Evolutionary conservation across 805 yeast genomes (phyloP), one percentile per base, ranked within the genome.

Genomic region (Yamadazyma laniorum): DNA sequence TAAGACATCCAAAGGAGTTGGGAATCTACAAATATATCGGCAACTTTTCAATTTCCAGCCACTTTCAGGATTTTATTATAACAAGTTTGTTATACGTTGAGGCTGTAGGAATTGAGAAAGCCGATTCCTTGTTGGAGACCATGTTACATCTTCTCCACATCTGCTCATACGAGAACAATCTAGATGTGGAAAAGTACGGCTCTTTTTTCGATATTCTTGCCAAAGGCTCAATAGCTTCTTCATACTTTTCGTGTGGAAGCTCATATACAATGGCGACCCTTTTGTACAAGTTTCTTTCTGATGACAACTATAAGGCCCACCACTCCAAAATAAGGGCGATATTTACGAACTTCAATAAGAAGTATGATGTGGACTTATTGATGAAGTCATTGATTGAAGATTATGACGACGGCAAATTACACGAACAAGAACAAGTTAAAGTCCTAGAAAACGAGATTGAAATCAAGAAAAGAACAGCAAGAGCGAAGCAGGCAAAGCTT

Each of bases 61-160:
- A 72, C n/a, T 80, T 84, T 51, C 63, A 75, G 1, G 62, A 68
- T 13, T 79, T 82, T 42, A 43, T 84, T 34, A 70, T 72, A 28
- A 70, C 68, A 17, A 68, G 82, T 0, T 51, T 82, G 30, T 56
- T 60, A 5, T 77, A 63, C 47, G 56, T 70, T 18, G 40, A 48
- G 4, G 39, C 45, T 4, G 61, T 59, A 12, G 65, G 68, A 1
- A 48, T 59, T 7, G 68, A 71, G 23, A 70, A 72, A 18, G 43
- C 56, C 13, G 96, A 87, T 13, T 65, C 75, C 0, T 56, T 87
- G 8, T 50, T 85, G 16, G 79, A 76, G 18, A 67, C 82, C 1
- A 55, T 75, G 0, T 64, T 89, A 6, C 89, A 88, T 50, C 61
- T 90, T 37, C 66, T 86, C 19, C 93, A 88, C 51, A 66, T 84